Percentiles rank a stretch among this genome's conserved stretches.
Conservation (phyloP, 192 early-diverging fungal genomes). For the Glomus cerebriforme region DNA sequence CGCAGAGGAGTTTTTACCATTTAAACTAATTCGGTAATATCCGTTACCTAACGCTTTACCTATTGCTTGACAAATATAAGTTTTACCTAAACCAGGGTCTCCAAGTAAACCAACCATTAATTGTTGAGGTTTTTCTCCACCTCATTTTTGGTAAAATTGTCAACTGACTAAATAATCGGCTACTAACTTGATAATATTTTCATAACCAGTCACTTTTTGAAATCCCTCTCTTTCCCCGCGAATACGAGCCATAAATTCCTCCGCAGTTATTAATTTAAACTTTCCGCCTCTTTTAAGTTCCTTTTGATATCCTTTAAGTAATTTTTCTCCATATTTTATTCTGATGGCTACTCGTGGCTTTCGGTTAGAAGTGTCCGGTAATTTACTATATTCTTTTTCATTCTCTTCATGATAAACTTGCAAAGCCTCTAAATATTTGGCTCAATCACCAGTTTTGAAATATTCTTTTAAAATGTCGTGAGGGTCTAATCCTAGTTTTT, state of each 20-base stretch:
- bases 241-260: conserved; percentile 9
- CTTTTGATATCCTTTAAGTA: conserved; percentile 18
- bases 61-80: conserved; percentile 25
- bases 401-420: conserved; percentile 17
- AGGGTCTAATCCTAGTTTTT: conserved; percentile 2
- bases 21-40: conserved; percentile 17
- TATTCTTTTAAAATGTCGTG: conserved; percentile 14
- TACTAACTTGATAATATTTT: conserved; percentile 2
- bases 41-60: conserved; percentile 16
- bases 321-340: conserved; percentile 5
- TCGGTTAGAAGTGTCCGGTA: conserved; percentile 17
- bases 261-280: not conserved
- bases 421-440: conserved; percentile 23
- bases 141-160: conserved; percentile 16
- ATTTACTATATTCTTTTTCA: conserved; percentile 6
- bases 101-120: conserved; percentile 22
- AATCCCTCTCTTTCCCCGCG: not conserved
- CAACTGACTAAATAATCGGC: conserved; percentile 18
- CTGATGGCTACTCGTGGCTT: not conserved
- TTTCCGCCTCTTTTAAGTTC: conserved; percentile 15
- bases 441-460: conserved; percentile 4
- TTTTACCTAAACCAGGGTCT: conserved; percentile 19
- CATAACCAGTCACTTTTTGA: conserved; percentile 15
- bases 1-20: conserved; percentile 7
- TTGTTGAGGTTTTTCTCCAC: conserved; percentile 17